Evolutionary conservation across 306 rosid genomes (phyloP).

Genomic region (Biancaea sappan): DNA sequence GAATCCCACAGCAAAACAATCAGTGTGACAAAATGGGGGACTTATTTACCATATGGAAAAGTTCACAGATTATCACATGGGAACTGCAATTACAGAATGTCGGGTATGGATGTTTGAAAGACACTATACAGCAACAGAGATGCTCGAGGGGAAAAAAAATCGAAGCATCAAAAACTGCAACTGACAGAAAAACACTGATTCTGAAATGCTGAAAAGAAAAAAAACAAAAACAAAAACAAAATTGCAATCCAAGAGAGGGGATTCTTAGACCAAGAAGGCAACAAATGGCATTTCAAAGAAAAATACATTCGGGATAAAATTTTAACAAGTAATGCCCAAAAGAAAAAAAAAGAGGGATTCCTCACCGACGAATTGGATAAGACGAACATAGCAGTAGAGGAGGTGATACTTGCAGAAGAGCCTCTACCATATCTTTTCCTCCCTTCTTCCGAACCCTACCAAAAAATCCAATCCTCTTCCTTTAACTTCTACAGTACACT

Average conservation of each 20-base stretch:
- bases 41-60: neutral
- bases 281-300: neutral
- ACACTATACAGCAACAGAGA: neutral
- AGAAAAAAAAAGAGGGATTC: neutral
- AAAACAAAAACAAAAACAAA: too few species aligned
- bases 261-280: conserved; percentile 1
- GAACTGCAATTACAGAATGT: neutral
- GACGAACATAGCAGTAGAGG: conserved; percentile 46
- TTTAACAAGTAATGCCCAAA: neutral
- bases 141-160: neutral
- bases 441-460: conserved; percentile 18
- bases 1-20: neutral
- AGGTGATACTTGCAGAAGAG: conserved; percentile 56
- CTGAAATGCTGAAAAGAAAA: neutral
- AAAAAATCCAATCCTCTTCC: too few species aligned
- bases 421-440: conserved; percentile 54
- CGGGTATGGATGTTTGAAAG: neutral
- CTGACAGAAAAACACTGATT: neutral
- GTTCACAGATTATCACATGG: neutral
- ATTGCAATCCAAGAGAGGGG: neutral
- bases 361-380: conserved; percentile 51
- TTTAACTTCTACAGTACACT: neutral
- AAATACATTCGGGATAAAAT: conserved; percentile 3
- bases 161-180: neutral
- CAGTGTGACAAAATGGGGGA: neutral